phyloP scores from a whole-genome alignment of 1,139 yeast species.

The Hyphopichia wangnamkhiaoensis region DNA sequence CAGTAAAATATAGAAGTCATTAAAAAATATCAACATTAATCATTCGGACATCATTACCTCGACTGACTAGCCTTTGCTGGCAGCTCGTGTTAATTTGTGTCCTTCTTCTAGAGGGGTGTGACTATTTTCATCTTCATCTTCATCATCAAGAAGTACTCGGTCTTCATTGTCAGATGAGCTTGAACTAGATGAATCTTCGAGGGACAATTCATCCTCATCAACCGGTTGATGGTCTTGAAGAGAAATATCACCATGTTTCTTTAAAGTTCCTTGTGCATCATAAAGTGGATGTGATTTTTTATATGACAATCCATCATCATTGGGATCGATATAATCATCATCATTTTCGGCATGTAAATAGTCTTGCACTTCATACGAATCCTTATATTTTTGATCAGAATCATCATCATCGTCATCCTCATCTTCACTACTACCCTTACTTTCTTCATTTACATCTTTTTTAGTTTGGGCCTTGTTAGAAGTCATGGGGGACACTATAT shows the following conservation, averaged over 20 bases:
- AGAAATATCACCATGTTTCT: slow-evolving; percentile 12
- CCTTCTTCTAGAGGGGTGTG: slow-evolving; percentile 10
- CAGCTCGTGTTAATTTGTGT: slow-evolving; percentile 40
- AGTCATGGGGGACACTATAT: slow-evolving; percentile 50
- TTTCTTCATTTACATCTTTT: slow-evolving; percentile 15
- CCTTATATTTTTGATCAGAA: slow-evolving; percentile 6
- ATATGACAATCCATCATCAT: slow-evolving; percentile 78
- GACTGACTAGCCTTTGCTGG: slow-evolving; percentile 36
- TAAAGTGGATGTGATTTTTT: slow-evolving; percentile 65
- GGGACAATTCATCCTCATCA: slow-evolving; percentile 26
- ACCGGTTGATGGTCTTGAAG: slow-evolving; percentile 1
- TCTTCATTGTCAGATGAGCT: slow-evolving; percentile 36
- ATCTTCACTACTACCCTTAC: slow-evolving; percentile 10
- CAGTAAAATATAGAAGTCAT: neutral
- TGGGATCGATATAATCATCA: slow-evolving; percentile 75
- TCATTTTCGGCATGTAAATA: slow-evolving; percentile 31
- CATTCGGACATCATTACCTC: neutral
- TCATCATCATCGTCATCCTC: slow-evolving; percentile 7
- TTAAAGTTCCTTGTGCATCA: slow-evolving; percentile 40
- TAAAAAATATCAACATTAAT: slow-evolving; percentile 2
- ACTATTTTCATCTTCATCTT: slow-evolving; percentile 17
- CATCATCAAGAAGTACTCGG: slow-evolving; percentile 20
- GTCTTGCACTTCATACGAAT: neutral
- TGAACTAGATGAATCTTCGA: slow-evolving; percentile 28
- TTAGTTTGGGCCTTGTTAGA: slow-evolving; percentile 45